A percentile compares a stretch with the other conserved stretches of the same genome.
Evolutionary conservation across 495 filamentous ascomycete species (phyloP).

Genomic region (Aeminium ludgeri): DNA sequence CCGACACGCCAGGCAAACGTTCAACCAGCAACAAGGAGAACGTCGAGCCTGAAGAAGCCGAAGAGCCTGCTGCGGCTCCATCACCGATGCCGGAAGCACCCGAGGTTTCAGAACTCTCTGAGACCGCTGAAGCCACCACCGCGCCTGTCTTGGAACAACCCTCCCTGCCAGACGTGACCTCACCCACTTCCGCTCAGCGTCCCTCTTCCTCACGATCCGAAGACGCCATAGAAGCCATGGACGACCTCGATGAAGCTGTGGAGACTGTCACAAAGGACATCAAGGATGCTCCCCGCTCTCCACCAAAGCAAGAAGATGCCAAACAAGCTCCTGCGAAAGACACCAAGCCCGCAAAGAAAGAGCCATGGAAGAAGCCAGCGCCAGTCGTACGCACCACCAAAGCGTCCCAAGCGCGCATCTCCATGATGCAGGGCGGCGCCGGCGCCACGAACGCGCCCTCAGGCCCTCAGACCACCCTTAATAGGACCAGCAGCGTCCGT

Average conservation of each 20-base stretch:
- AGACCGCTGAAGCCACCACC: constrained; percentile 6
- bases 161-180: background rate
- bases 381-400: constrained; percentile 13
- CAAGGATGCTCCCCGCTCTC: constrained; percentile 4
- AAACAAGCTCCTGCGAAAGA: background rate
- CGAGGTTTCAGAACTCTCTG: no score
- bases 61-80: background rate
- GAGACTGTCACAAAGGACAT: constrained; percentile 33
- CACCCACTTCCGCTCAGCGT: background rate
- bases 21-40: constrained; percentile 19
- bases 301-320: constrained; percentile 5
- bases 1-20: constrained; percentile 9
- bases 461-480: background rate
- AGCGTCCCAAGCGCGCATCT: constrained; percentile 8
- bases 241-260: constrained; percentile 50
- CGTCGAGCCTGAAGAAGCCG: constrained; percentile 10
- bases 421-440: constrained; percentile 6
- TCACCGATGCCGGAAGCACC: constrained; percentile 6
- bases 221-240: constrained; percentile 51
- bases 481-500: constrained; percentile 4
- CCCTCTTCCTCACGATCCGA: constrained; percentile 20
- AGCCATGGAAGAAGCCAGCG: constrained; percentile 5
- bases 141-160: no score
- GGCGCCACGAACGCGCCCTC: background rate
- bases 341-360: background rate